Percentiles rank a stretch among this genome's conserved stretches.
phyloP scores from a whole-genome alignment of 1,139 yeast genomes.

The Pichia sp. region DNA sequence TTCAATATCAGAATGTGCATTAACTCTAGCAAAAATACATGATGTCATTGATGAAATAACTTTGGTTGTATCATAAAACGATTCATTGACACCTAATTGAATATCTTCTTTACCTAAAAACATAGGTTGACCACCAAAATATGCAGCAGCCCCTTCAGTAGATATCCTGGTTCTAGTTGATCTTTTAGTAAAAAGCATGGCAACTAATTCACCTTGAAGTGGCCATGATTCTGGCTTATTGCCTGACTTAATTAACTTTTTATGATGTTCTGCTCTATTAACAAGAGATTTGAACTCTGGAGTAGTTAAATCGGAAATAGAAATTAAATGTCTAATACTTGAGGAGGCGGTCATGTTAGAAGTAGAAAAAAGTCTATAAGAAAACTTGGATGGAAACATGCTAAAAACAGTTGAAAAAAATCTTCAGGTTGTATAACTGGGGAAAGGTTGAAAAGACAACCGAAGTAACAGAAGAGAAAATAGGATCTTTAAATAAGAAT shows the following conservation, averaged over 20 bases:
- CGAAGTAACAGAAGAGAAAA: neutral
- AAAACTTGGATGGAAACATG: conserved; percentile 11
- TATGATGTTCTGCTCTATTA: conserved; percentile 58
- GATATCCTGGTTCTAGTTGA: conserved; percentile 94
- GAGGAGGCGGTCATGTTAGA: conserved; percentile 18
- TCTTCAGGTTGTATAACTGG: neutral
- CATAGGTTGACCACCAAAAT: conserved; percentile 95
- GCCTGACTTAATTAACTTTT: conserved; percentile 49
- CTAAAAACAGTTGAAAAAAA: neutral
- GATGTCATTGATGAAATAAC: conserved; percentile 95
- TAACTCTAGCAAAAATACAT: conserved; percentile 93
- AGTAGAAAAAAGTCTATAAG: conserved; percentile 20
- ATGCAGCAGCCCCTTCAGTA: conserved; percentile 89
- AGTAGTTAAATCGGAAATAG: conserved; percentile 68
- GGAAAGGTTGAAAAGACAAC: neutral
- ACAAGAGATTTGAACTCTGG: conserved; percentile 66
- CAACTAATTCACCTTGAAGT: conserved; percentile 73
- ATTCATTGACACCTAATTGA: conserved; percentile 91
- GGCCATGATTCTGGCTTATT: conserved; percentile 41
- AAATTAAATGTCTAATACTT: conserved; percentile 59
- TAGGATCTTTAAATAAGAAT: neutral
- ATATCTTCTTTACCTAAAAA: conserved; percentile 94
- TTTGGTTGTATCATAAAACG: conserved; percentile 77
- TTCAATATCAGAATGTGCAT: conserved; percentile 73
- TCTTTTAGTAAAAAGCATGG: conserved; percentile 81